phyloP scores from a whole-genome alignment of 352 stramenopile genomes.

The Globisporangium mamillatum region DNA sequence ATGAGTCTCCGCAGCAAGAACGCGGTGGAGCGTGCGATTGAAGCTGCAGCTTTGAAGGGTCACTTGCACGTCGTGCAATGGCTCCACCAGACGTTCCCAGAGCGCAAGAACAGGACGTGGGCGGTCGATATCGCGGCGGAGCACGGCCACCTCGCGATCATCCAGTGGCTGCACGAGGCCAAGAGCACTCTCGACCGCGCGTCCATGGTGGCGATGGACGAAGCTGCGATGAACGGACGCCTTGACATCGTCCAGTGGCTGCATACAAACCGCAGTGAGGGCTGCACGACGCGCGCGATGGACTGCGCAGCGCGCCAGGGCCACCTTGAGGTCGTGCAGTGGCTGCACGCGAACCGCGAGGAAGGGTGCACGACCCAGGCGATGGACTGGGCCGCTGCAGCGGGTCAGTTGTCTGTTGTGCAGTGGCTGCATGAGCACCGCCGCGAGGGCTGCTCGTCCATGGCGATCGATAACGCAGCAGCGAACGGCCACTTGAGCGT shows the following conservation, averaged over 20 bases:
- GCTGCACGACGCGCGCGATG: slow-evolving; percentile 15
- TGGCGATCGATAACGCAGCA: slow-evolving; percentile 5
- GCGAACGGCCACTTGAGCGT: slow-evolving; percentile 10
- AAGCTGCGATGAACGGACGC: slow-evolving; percentile 8
- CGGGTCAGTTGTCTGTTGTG: slow-evolving; percentile 56
- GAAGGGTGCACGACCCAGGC: slow-evolving; percentile 60
- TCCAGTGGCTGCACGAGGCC: slow-evolving; percentile 7
- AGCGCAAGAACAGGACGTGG: slow-evolving; percentile 12
- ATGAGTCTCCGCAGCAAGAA: not conserved
- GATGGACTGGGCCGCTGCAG: slow-evolving; percentile 64
- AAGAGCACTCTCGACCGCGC: slow-evolving; percentile 6
- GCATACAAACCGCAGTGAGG: slow-evolving; percentile 5
- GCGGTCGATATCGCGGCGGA: slow-evolving; percentile 11
- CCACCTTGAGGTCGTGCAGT: slow-evolving; percentile 27
- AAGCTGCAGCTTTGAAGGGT: slow-evolving; percentile 7
- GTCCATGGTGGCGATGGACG: slow-evolving; percentile 10
- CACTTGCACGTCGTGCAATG: slow-evolving; percentile 13
- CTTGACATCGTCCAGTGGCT: slow-evolving; percentile 14
- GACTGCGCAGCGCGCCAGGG: slow-evolving; percentile 13
- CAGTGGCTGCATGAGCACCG: slow-evolving; percentile 57
- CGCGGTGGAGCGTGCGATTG: slow-evolving; percentile 13
- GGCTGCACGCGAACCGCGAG: slow-evolving; percentile 49
- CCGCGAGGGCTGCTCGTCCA: slow-evolving; percentile 35
- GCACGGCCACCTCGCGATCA: slow-evolving; percentile 8
- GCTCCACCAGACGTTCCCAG: slow-evolving; percentile 9